Evolutionary conservation across 2,329 filamentous ascomycete genomes (phyloP), one percentile per base, ranked within the genome.

Genomic region (Colletotrichum somersetense): DNA sequence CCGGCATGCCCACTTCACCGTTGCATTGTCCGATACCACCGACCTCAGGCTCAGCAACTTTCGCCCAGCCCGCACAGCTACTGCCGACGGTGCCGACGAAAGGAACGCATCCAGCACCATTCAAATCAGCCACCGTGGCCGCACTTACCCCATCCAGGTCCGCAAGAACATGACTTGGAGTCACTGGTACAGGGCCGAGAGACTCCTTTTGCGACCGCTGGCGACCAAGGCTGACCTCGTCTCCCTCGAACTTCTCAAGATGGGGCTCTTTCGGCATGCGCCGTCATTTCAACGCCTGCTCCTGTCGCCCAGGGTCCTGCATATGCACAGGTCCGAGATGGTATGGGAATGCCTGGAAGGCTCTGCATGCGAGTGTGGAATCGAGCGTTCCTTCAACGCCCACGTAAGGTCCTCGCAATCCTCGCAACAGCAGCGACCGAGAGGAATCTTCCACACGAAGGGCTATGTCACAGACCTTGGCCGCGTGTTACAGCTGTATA

Each of bases 41-140:
- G 66, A 72, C n/a, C 33, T 62, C 18, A 62, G 61, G 20, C 33
- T 16, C 3, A 69, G 65, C 35, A 69, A 18, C 30, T 59, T 64
- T 14, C 23, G 52, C 1, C 18, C 55, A 14, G 33, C 2, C n/a
- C 44, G 62, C 7, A 55, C 35, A 20, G 18, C 8, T 26, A 18
- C 18, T 18, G 12, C 26, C 20, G 26, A 30, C 5, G 11, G 10
- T 12, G 30, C 20, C 58, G 30, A 62, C n/a, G 11, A 63, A 14
- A 20, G 26, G 23, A 3, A 0, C n/a, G 26, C 1, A n/a, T 62
- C 58, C 30, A 10, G 16, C n/a, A 26, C 35, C 4, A 42, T 63
- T 3, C 33, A 42, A 42, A 20, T 63, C 35, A 52, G 61, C 23
- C 46, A 53, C 23, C 35, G 20, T n/a, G 61, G 61, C 23, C 61